Base-by-base conservation (phyloP, 768 basidiomycete genomes). In the Suillus occidentalis region DNA sequence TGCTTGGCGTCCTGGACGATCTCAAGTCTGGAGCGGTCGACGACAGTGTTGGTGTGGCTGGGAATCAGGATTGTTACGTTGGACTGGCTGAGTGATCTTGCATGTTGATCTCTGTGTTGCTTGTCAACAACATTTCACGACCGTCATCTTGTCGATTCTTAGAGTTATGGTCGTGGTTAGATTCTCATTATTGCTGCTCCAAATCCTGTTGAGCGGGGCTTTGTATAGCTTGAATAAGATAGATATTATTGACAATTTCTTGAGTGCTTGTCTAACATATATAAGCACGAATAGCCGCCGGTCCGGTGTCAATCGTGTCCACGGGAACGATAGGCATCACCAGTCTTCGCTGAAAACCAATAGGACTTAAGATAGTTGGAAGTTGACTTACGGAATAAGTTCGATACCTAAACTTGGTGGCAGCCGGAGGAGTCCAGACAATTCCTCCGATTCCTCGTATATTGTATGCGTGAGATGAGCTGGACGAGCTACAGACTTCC, bases 1-100 rank as follows among this genome's bases (percentile, higher is more conserved):
- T 75, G 4, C 6, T 75, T 2, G 62, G 66, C 5, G 49, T 71
- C 39, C 66, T 63, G 22, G 63, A 74, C 20, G 62, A 39, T 45
- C 42, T 63, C 31, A 28, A 57, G 37, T 57, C 39, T 39, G 56
- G 22, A 9, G 16, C 7, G 14, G 22, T 57, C 56, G 56, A 57
- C 8, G 37, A 39, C 14, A 4, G 3, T 22, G 8, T 14, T 14
- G n/a, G 8, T n/a, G 34, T n/a, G 4, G 14, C 56, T 9, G 14
- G 22, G 22, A 57, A 57, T 7, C 16, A 18, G 22, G 37, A 39
- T 16, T 13, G 13, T 14, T 22, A 2, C 20, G 12, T 10, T 22
- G n/a, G 22, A 8, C n/a, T 9, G n/a, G n/a, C 36, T 7, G 36
- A n/a, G 10, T 25, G 49, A 25, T 20, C 49, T 50, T 50, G 25